Conservation (phyloP, 1,284 basidiomycete species). For the Bondarzewia mesenterica region DNA sequence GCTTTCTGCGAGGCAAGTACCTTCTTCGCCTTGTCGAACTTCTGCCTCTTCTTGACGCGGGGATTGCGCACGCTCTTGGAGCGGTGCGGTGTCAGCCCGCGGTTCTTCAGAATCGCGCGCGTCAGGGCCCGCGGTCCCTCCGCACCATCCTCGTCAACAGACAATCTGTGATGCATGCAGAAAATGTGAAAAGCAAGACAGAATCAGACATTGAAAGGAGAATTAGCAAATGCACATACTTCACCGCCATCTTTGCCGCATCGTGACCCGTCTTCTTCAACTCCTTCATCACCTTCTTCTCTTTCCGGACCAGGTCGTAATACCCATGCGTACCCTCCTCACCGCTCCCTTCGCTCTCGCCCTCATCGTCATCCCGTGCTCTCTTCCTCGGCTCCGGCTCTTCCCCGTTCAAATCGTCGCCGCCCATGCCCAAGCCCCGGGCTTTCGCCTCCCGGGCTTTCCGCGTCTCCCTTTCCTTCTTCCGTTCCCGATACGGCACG, state of each 20-base stretch:
- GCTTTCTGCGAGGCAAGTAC: conserved; percentile 83
- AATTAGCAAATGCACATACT: conserved; percentile 36
- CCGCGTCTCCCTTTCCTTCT: conserved; percentile 49
- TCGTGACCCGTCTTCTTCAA: conserved; percentile 81
- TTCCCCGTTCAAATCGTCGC: conserved; percentile 59
- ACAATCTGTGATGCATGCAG: conserved; percentile 30
- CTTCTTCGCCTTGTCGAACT: conserved; percentile 91
- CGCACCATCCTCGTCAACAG: conserved; percentile 38
- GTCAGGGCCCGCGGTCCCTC: conserved; percentile 81
- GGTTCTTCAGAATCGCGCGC: conserved; percentile 86
- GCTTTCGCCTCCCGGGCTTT: conserved; percentile 40
- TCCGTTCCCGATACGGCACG: conserved; percentile 69
- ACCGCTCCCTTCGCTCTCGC: conserved; percentile 27
- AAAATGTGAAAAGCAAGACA: not conserved
- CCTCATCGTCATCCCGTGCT: conserved; percentile 24
- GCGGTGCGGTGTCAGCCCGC: conserved; percentile 83
- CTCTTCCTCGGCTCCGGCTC: conserved; percentile 36
- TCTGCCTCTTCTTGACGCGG: conserved; percentile 89
- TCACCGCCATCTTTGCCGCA: conserved; percentile 46
- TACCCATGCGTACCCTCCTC: conserved; percentile 56
- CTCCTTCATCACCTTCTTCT: conserved; percentile 64
- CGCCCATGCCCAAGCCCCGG: conserved; percentile 41
- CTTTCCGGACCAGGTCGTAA: conserved; percentile 80
- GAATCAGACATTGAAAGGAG: not conserved
- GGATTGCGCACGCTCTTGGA: conserved; percentile 87